Evolutionary conservation across 2,329 filamentous ascomycete species (phyloP), one percentile per base, ranked within the genome.

Genomic region (Cordyceps fumosorosea): DNA sequence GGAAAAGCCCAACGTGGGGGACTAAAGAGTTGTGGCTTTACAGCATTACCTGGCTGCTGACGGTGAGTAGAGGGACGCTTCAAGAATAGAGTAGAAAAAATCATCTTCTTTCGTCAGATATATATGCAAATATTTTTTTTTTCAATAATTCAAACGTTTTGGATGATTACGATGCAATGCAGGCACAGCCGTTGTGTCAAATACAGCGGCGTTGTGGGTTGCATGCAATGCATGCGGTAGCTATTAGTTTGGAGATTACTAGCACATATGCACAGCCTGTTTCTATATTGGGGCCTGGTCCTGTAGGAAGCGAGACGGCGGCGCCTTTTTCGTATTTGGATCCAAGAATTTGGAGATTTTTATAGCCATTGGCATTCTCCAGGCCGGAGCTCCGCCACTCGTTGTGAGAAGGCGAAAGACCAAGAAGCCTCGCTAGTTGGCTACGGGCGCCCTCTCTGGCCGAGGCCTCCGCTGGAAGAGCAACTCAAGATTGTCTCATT

Each of bases 211-310:
- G 56, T 45, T 48, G 32, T 56, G 55, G 37, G 40, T 37, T 47
- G 34, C n/a, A 40, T 50, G 56, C 32, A 44, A 59, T 50, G 47
- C 37, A 26, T 44, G 40, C 16, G n/a, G 55, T 48, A 29, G 34
- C 48, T 48, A 22, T 44, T 51, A 22, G 47, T 44, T 42, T 16
- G 47, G 10, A 45, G 32, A 59, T 22, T 42, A 47, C n/a, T 47
- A 6, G n/a, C 11, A 47, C 44, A 22, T 47, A 42, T 52, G 48
- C 56, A 59, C 48, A 59, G 56, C 56, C 56, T 44, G 56, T 59
- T 59, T 59, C 56, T 59, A 59, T 59, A 59, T 59, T 59, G 56
- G 44, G 56, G 32, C 14, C 40, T 50, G 32, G 44, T 18, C 44
- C 44, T 16, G 44, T 57, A 47, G 10, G 12, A 34, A 48, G 42